Evolutionary conservation across 768 basidiomycete species (phyloP), one percentile per base, ranked within the genome.

Genomic region (Boletus pseudopeckii): DNA sequence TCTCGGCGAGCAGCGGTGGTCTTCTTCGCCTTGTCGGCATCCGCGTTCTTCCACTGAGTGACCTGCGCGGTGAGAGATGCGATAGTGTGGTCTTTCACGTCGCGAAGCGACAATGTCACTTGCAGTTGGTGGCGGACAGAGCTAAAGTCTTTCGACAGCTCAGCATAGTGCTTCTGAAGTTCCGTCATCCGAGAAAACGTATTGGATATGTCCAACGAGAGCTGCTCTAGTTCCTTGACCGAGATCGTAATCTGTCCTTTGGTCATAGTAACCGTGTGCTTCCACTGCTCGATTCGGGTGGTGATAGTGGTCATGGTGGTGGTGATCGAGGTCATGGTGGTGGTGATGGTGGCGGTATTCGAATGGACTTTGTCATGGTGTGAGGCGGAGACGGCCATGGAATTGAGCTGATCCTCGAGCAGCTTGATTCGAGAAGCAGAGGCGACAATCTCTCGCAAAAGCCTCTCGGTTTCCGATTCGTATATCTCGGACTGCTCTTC

Each of bases 151-250:
- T 9, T 37, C 13, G 26, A 59, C 17, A 55, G 10, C 8, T 33
- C n/a, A 5, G 9, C 20, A n/a, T 46, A 47, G n/a, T 42, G 33
- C 39, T 38, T 20, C 34, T 43, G 57, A 26, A 60, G 20, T 26
- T 34, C 43, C 11, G 17, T 17, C 33, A 54, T n/a, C 14, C 24
- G 42, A 18, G 53, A 45, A 7, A 49, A 45, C 1, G 59, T 42
- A 13, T 7, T 20, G 32, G 59, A 45, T 7, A 60, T 11, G 1
- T 52, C 39, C 4, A 17, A 36, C 22, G 45, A 46, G 45, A 59
- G 26, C 8, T 32, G 45, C 14, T 59, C 52, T 22, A 59, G 38
- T 11, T 59, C 56, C 26, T 32, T 43, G 40, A 4, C 30, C 20
- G 45, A 47, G 52, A 59, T 39, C 7, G 17, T 50, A 15, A 45